These are phyloP conservation scores for Eucalyptus lansdowneana DNA, from an alignment of 345 rosid genomes.

Conservation along the genomic window DNA sequence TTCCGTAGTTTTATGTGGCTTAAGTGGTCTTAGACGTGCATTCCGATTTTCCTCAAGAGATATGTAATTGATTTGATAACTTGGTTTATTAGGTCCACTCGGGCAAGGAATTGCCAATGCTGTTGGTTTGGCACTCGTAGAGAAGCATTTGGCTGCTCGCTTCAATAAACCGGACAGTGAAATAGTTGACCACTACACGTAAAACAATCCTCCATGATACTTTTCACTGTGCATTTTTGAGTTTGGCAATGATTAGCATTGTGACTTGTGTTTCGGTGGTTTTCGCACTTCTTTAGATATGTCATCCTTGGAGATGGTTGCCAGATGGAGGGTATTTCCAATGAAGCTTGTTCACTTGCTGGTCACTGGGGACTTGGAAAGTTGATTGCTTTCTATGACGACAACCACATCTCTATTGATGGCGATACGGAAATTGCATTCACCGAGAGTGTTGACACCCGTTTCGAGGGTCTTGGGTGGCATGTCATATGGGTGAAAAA, in stretches of 20 bases:
- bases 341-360: slow-evolving; percentile 90
- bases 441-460: slow-evolving; percentile 72
- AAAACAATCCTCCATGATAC: neutral
- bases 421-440: slow-evolving; percentile 98
- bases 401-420: slow-evolving; percentile 97
- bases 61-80: neutral
- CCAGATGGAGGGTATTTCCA: slow-evolving; percentile 95
- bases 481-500: slow-evolving; percentile 99
- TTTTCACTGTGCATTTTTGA: neutral
- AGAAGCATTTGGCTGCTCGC: slow-evolving; percentile 88
- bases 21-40: neutral
- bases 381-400: slow-evolving; percentile 96
- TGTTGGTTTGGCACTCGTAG: slow-evolving; percentile 88
- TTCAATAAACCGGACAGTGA: slow-evolving; percentile 75
- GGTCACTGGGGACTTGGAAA: slow-evolving; percentile 99
- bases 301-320: slow-evolving; percentile 91
- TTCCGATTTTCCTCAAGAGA: neutral
- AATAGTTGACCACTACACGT: slow-evolving; percentile 93
- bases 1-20: neutral
- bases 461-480: slow-evolving; percentile 99
- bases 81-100: slow-evolving; percentile 57
- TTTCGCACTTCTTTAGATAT: slow-evolving; percentile 27
- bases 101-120: slow-evolving; percentile 93
- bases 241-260: neutral
- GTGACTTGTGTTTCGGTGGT: neutral